Conservation (phyloP, 306 rosid species). For the Rosa persica region DNA sequence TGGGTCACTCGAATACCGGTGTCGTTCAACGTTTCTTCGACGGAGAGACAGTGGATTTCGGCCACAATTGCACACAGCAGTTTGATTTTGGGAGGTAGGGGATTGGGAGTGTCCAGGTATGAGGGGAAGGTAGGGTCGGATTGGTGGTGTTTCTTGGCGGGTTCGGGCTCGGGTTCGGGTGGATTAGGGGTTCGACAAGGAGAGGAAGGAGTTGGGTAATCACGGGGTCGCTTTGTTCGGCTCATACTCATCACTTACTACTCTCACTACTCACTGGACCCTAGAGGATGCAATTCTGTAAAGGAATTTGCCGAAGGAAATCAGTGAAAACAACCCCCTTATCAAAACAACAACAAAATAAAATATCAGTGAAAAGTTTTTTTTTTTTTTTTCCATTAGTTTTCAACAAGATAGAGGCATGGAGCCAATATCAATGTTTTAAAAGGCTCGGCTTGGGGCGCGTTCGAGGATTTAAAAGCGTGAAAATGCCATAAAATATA, state of each 20-base stretch:
- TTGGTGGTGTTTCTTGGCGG: neutral
- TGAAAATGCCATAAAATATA: no score
- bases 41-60: constrained; percentile 34
- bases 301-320: no score
- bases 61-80: constrained; percentile 51
- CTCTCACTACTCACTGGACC: no score
- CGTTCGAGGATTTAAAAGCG: no score
- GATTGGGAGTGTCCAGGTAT: constrained; percentile 37
- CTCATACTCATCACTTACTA: neutral
- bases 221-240: neutral
- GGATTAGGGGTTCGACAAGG: neutral
- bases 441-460: no score
- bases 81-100: constrained; percentile 30
- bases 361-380: no score
- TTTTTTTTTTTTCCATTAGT: no score
- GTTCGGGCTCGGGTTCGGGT: neutral
- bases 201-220: neutral
- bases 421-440: no score
- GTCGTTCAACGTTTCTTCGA: constrained; percentile 39
- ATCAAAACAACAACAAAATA: no score
- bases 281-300: no score
- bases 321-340: no score
- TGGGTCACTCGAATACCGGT: constrained; percentile 36
- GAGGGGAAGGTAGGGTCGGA: constrained; percentile 31
- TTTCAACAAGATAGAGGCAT: no score